phyloP scores from a whole-genome alignment of 2,329 filamentous ascomycete genomes.

The Trichoderma sp. region DNA sequence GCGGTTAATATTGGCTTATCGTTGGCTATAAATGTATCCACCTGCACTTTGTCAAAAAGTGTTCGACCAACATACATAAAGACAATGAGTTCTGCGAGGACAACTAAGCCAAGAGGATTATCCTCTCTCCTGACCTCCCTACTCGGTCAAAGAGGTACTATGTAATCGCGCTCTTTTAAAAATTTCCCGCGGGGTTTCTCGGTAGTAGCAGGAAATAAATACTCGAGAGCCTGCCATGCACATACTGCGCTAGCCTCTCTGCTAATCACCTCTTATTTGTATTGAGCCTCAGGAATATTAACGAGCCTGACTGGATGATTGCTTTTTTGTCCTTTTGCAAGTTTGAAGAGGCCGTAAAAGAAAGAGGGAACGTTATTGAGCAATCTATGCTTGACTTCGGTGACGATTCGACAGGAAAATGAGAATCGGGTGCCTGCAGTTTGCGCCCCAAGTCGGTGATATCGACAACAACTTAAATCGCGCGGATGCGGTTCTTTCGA shows the following conservation, averaged over 20 bases:
- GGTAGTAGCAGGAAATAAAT: not conserved
- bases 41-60: not conserved
- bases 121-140: not conserved
- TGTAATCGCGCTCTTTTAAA: not conserved
- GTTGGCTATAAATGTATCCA: constrained; percentile 12
- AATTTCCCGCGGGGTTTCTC: not conserved
- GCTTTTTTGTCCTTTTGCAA: not conserved
- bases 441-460: constrained; percentile 71
- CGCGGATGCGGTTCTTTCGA: constrained; percentile 66
- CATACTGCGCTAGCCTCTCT: not conserved
- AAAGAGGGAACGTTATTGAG: not conserved
- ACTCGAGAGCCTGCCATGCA: not conserved
- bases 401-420: constrained; percentile 45
- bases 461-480: constrained; percentile 70
- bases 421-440: constrained; percentile 73
- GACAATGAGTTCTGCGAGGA: not conserved
- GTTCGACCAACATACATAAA: constrained; percentile 22
- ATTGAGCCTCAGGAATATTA: not conserved
- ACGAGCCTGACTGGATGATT: not conserved
- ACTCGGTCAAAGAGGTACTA: not conserved
- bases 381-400: not conserved
- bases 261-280: not conserved
- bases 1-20: constrained; percentile 19
- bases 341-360: not conserved
- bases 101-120: not conserved